Conservation (phyloP, 768 basidiomycete genomes). For the Lactarius sp. region DNA sequence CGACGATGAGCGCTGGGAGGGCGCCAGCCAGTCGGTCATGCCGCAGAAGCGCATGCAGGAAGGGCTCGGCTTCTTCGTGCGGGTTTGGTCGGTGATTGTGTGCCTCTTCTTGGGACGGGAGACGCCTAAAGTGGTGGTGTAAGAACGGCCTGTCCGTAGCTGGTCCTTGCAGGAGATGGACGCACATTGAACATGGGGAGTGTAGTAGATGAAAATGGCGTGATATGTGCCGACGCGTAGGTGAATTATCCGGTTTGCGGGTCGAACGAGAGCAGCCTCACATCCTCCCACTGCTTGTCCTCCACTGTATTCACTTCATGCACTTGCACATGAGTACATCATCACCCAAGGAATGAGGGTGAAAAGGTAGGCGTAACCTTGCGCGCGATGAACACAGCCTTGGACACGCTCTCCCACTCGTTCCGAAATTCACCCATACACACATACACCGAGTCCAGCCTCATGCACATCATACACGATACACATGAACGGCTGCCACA, state of each 20-base stretch:
- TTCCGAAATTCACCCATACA: conserved; percentile 89
- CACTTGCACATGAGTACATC: background rate
- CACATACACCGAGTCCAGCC: conserved; percentile 78
- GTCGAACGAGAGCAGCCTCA: conserved; percentile 85
- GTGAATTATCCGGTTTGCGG: conserved; percentile 86
- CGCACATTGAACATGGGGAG: conserved; percentile 35
- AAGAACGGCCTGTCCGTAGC: conserved; percentile 58
- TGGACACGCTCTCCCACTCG: conserved; percentile 89
- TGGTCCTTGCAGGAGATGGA: conserved; percentile 77
- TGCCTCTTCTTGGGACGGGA: conserved; percentile 11
- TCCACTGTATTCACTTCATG: conserved; percentile 73
- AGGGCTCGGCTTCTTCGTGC: conserved; percentile 73
- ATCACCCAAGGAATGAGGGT: background rate
- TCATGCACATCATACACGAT: conserved; percentile 88
- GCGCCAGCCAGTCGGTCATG: conserved; percentile 62
- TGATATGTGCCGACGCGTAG: conserved; percentile 53
- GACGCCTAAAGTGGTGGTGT: conserved; percentile 66
- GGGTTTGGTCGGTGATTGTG: conserved; percentile 51
- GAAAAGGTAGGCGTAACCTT: conserved; percentile 51
- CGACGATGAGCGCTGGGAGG: conserved; percentile 57
- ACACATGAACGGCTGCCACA: conserved; percentile 79
- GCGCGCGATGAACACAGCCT: conserved; percentile 90
- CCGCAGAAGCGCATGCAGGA: conserved; percentile 63
- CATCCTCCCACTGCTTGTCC: conserved; percentile 62
- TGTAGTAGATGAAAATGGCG: background rate